Evolutionary conservation across 345 rosid species (phyloP).

Genomic region (Combretum micranthum): DNA sequence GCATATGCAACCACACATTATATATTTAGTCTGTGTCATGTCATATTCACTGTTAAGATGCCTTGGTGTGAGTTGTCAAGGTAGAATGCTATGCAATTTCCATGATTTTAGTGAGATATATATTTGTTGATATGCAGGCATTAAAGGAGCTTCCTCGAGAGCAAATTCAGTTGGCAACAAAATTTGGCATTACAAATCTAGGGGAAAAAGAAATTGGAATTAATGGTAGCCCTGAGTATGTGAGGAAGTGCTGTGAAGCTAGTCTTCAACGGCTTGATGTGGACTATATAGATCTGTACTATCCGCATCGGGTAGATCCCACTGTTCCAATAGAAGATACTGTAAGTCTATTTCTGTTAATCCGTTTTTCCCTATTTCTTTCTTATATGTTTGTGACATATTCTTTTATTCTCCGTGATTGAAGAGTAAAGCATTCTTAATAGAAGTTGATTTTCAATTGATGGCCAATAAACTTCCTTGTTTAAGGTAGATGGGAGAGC

Average conservation of each 20-base stretch:
- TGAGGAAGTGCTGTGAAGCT: conserved; percentile 44
- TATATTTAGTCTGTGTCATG: no score
- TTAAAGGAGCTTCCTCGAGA: conserved; percentile 48
- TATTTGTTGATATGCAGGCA: conserved; percentile 33
- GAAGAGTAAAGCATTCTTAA: no score
- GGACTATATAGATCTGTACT: conserved; percentile 47
- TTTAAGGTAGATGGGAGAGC: conserved; percentile 24
- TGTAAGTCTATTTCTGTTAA: conserved; percentile 10
- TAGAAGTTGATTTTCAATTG: no score
- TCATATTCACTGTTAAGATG: no score
- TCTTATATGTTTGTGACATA: no score
- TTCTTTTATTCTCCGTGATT: no score
- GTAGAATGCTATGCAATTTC: no score
- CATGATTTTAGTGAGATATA: no score
- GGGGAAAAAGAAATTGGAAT: conserved; percentile 16
- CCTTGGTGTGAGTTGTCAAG: no score
- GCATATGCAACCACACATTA: no score
- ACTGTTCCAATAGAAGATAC: conserved; percentile 49
- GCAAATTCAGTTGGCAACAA: conserved; percentile 42
- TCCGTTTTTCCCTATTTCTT: background rate
- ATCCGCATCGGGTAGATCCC: conserved; percentile 52
- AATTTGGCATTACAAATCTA: conserved; percentile 21
- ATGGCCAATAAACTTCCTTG: background rate
- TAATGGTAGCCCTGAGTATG: conserved; percentile 36
- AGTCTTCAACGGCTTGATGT: conserved; percentile 39